Evolutionary conservation across 2,329 filamentous ascomycete species (phyloP).

Genomic region (Fusarium sp.): DNA sequence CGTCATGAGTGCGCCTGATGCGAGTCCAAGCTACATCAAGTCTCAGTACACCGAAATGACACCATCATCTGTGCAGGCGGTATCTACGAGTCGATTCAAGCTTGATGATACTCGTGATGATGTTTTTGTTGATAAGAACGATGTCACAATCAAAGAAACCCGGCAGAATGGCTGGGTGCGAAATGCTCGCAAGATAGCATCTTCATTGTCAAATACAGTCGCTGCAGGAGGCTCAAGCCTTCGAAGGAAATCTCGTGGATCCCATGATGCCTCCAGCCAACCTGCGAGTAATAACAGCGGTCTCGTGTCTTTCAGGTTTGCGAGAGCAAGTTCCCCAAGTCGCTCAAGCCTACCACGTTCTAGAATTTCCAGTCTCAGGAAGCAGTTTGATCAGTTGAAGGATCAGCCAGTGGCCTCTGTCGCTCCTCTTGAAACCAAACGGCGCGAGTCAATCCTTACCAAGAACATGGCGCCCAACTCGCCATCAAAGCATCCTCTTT

Average conservation of each 20-base stretch:
- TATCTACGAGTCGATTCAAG: neutral
- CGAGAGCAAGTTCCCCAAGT: neutral
- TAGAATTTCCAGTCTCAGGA: slow-evolving; percentile 39
- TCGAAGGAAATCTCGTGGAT: neutral
- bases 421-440: slow-evolving; percentile 17
- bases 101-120: neutral
- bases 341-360: slow-evolving; percentile 29
- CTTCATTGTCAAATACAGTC: slow-evolving; percentile 32
- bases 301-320: slow-evolving; percentile 11
- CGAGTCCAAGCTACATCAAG: slow-evolving; percentile 30
- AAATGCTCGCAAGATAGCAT: slow-evolving; percentile 41
- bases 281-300: neutral
- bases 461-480: neutral
- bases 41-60: slow-evolving; percentile 25
- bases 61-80: neutral
- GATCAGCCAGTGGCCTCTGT: slow-evolving; percentile 8
- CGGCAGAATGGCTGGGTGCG: slow-evolving; percentile 28
- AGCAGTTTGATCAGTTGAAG: slow-evolving; percentile 33
- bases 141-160: neutral
- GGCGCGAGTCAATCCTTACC: slow-evolving; percentile 1
- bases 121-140: neutral
- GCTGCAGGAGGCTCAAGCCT: slow-evolving; percentile 1
- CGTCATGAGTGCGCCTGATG: slow-evolving; percentile 1
- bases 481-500: slow-evolving; percentile 1
- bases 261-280: neutral